Conservation (phyloP, 2,329 filamentous ascomycete genomes). For the Colletotrichum chlorophyti region DNA sequence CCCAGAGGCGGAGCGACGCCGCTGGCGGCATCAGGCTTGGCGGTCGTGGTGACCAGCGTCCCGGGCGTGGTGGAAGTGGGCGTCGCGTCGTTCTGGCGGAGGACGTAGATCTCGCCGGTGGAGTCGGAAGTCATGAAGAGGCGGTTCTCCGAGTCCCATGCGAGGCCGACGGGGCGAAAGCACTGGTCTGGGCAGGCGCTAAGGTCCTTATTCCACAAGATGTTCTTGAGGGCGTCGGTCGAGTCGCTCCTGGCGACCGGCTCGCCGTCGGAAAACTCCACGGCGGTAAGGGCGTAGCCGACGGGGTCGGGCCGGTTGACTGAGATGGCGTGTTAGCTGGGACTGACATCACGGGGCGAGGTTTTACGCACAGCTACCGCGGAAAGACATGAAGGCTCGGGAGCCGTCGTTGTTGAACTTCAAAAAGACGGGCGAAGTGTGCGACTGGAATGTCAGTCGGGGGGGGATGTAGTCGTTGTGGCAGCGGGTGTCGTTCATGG, state of each 20-base stretch:
- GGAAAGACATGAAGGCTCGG: conserved; percentile 72
- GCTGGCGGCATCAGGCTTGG: conserved; percentile 5
- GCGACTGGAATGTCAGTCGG: conserved; percentile 65
- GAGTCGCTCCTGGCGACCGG: conserved; percentile 49
- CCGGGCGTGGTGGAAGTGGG: conserved; percentile 18
- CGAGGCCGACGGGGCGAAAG: conserved; percentile 69
- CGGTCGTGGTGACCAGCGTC: conserved; percentile 9
- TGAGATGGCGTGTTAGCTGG: conserved; percentile 28
- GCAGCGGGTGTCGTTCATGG: conserved; percentile 53
- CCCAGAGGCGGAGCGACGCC: background rate
- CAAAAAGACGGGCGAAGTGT: conserved; percentile 76
- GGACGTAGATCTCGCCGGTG: conserved; percentile 71
- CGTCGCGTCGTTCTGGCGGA: conserved; percentile 36
- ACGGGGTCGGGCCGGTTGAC: conserved; percentile 50
- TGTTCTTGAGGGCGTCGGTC: conserved; percentile 53
- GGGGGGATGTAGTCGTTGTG: conserved; percentile 53
- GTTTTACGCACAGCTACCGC: conserved; percentile 68
- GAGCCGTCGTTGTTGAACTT: conserved; percentile 66
- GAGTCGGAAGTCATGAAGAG: conserved; percentile 69
- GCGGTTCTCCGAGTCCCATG: conserved; percentile 56
- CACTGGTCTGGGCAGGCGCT: conserved; percentile 61
- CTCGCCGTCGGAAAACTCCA: conserved; percentile 50
- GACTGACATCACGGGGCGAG: no score
- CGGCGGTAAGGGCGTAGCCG: conserved; percentile 53
- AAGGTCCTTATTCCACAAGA: conserved; percentile 63